Base-by-base conservation (phyloP, 2,329 filamentous ascomycete genomes). In the Ilyonectria mors-panacis region DNA sequence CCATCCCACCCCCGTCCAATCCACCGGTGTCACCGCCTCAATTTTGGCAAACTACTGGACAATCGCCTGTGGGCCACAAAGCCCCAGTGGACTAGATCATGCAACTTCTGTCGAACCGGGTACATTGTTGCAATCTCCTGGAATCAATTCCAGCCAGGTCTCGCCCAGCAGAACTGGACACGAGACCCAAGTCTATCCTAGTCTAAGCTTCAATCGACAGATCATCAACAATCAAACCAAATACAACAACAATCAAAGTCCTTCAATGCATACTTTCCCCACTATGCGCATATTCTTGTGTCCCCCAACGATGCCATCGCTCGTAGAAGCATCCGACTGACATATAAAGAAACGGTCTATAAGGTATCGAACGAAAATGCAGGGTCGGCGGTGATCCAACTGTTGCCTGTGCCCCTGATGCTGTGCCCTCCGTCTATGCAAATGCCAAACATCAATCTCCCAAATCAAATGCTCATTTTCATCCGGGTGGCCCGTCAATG, bases 271-370 rank as follows among this genome's bases (percentile, higher is more conserved):
- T 67, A 30, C 54, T 65, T 53, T 59, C 59, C 59, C 61, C 45
- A 51, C 37, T 51, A 61, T 64, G 67, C 70, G 70, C 65, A 48
- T 61, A 56, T n/a, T 35, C 39, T 45, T 64, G 33, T 51, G 59
- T 65, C 44, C 63, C 67, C 63, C 59, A 51, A 62, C 54, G 61
- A 66, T 63, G 61, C 55, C 48, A 58, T 72, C 60, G 55, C 61
- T 66, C 54, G 68, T 68, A 63, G 48, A 71, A 67, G 67, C 53
- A 67, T 58, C 56, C 39, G 64, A 71, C 63, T 64, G 61, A 74
- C 65, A 66, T 68, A 59, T 68, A 71, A 72, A 69, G 64, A 73
- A 75, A 72, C 65, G 70, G 72, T 77, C 76, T 77, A 77, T 77
- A 68, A 75, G 74, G 73, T 77, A 77, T 78, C 71, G 59, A 68